Conservation (phyloP, 495 filamentous ascomycete genomes). For the Aspergillus sclerotioniger region DNA sequence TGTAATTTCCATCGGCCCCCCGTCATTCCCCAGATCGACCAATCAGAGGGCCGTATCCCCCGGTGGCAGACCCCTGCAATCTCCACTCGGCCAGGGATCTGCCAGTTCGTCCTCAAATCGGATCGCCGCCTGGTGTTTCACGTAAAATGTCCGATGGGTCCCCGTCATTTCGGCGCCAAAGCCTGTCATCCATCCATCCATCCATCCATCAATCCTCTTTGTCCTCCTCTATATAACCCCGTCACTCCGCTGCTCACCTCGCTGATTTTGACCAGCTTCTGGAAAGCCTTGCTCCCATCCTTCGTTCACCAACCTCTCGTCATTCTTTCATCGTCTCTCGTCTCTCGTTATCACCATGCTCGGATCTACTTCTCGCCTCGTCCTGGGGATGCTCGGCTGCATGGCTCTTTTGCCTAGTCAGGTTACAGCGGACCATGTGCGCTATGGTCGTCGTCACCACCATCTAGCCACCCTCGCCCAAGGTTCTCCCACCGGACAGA, state of each 20-base stretch:
- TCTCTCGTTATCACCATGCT: background rate
- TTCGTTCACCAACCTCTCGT: background rate
- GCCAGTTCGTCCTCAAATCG: slow-evolving; percentile 1
- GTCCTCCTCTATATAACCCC: background rate
- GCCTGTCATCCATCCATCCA: background rate
- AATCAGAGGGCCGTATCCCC: background rate
- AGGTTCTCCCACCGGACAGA: background rate
- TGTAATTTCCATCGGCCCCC: background rate
- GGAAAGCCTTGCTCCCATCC: background rate
- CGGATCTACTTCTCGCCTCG: background rate
- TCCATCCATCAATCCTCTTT: background rate
- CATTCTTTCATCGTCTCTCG: background rate
- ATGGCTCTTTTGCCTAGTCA: slow-evolving; percentile 5
- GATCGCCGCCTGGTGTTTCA: slow-evolving; percentile 1
- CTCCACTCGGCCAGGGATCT: slow-evolving; percentile 2
- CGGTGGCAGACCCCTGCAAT: background rate
- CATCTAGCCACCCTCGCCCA: background rate
- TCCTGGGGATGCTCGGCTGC: slow-evolving; percentile 1
- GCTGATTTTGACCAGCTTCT: background rate
- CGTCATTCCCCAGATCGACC: background rate
- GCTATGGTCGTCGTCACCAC: slow-evolving; percentile 9
- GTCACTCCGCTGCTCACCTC: background rate
- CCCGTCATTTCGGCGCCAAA: background rate
- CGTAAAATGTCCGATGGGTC: background rate
- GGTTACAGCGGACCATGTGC: slow-evolving; percentile 36